Percentiles rank a stretch among this genome's conserved stretches.
Conservation (phyloP, 495 filamentous ascomycete genomes). For the Penicillium desertorum region DNA sequence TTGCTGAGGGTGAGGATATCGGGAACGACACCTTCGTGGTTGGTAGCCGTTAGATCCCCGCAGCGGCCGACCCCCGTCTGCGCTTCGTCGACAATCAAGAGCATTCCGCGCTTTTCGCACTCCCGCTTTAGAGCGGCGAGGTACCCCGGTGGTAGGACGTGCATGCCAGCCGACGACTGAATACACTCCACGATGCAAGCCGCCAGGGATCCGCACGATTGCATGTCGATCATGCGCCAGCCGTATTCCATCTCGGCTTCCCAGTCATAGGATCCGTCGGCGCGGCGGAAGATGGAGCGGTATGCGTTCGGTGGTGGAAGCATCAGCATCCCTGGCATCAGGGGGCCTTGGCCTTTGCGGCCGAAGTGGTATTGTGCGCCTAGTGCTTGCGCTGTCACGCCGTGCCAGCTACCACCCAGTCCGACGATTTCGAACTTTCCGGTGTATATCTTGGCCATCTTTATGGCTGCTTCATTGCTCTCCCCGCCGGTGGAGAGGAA, state of each 20-base stretch:
- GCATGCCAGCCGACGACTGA: constrained; percentile 50
- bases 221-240: constrained; percentile 51
- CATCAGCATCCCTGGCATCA: constrained; percentile 38
- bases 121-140: constrained; percentile 45
- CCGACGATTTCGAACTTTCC: constrained; percentile 55
- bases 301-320: constrained; percentile 57
- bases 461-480: constrained; percentile 50
- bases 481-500: constrained; percentile 51
- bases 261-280: constrained; percentile 57
- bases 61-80: constrained; percentile 55
- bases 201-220: constrained; percentile 54
- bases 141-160: constrained; percentile 46
- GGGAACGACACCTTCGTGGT: constrained; percentile 48
- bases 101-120: constrained; percentile 51
- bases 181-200: constrained; percentile 56
- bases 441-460: constrained; percentile 53
- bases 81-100: constrained; percentile 56
- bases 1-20: constrained; percentile 36
- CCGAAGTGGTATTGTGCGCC: constrained; percentile 45
- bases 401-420: constrained; percentile 49
- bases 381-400: constrained; percentile 40
- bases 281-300: constrained; percentile 49
- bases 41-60: constrained; percentile 52
- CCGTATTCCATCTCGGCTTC: constrained; percentile 54
- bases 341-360: constrained; percentile 36